Evolutionary conservation across 768 basidiomycete genomes (phyloP).

Genomic region (Neoboletus brunneissimus): DNA sequence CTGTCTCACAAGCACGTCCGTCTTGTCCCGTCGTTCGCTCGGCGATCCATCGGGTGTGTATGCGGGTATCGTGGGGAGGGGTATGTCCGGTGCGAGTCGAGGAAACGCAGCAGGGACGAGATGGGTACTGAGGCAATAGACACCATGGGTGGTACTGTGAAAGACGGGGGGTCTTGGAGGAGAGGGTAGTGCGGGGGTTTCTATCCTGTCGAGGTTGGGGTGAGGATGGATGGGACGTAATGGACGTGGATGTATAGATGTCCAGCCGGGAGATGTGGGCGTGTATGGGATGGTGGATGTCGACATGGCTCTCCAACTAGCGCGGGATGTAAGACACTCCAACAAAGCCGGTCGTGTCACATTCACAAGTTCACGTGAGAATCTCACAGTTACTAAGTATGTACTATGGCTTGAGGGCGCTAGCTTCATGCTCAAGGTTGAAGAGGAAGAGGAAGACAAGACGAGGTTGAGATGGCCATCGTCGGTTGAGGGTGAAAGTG

Average conservation of each 20-base stretch:
- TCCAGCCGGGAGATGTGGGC: conserved; percentile 17
- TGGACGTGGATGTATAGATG: conserved; percentile 22
- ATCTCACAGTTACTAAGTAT: too few species aligned
- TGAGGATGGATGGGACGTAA: conserved; percentile 12
- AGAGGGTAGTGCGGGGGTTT: conserved; percentile 20
- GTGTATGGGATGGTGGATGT: conserved; percentile 21
- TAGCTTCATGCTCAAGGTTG: too few species aligned
- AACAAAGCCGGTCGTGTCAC: not conserved
- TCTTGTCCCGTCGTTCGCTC: conserved; percentile 10
- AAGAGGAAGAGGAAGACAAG: too few species aligned
- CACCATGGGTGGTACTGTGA: conserved; percentile 13
- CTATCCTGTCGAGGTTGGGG: conserved; percentile 4
- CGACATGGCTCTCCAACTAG: not conserved
- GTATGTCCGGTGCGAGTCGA: conserved; percentile 21
- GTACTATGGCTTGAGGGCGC: too few species aligned
- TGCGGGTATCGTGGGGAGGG: conserved; percentile 21
- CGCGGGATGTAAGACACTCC: not conserved
- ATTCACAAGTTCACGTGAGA: too few species aligned
- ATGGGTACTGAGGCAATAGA: conserved; percentile 29
- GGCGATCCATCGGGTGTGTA: not conserved
- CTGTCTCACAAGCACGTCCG: conserved; percentile 17
- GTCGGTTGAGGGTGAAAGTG: too few species aligned
- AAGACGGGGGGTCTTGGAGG: conserved; percentile 19
- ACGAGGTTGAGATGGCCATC: too few species aligned
- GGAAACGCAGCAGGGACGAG: conserved; percentile 31